These are phyloP conservation scores for Fusarium sp. DNA, from an alignment of 2,329 filamentous ascomycete species.

Conservation along the genomic window DNA sequence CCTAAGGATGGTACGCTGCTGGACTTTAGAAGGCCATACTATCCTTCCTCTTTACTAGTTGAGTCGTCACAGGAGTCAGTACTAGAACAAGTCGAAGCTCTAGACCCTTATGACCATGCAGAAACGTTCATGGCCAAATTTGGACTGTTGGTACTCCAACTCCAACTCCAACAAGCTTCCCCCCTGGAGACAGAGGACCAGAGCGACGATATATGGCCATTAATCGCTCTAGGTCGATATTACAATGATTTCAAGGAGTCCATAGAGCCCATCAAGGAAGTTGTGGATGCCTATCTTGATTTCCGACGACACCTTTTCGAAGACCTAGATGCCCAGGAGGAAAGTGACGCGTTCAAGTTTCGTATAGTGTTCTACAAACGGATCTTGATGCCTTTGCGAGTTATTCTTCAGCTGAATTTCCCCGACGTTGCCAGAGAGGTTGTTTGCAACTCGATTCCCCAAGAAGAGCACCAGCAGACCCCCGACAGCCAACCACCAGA, in stretches of 20 bases:
- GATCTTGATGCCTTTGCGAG: neutral
- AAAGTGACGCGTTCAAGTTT: neutral
- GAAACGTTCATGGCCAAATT: neutral
- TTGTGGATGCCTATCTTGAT: neutral
- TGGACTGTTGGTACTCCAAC: neutral
- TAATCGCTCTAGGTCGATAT: neutral
- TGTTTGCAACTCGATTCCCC: neutral
- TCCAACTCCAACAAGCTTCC: neutral
- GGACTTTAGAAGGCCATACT: neutral
- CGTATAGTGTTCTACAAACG: neutral
- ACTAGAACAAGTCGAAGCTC: neutral
- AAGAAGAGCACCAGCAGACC: neutral
- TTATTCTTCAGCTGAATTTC: fast-evolving
- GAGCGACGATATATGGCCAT: neutral
- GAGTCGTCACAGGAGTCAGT: neutral
- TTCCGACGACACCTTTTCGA: neutral
- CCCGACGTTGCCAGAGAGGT: neutral
- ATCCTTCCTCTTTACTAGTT: neutral
- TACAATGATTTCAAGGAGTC: too few species aligned
- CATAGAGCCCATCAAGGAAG: neutral
- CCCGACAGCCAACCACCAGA: neutral
- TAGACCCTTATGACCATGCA: neutral
- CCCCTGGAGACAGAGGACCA: neutral
- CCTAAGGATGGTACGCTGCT: neutral
- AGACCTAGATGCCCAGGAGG: neutral